Evolutionary conservation across 2,329 filamentous ascomycete genomes (phyloP), one percentile per base, ranked within the genome.

Genomic region (Neoascochyta sp.): DNA sequence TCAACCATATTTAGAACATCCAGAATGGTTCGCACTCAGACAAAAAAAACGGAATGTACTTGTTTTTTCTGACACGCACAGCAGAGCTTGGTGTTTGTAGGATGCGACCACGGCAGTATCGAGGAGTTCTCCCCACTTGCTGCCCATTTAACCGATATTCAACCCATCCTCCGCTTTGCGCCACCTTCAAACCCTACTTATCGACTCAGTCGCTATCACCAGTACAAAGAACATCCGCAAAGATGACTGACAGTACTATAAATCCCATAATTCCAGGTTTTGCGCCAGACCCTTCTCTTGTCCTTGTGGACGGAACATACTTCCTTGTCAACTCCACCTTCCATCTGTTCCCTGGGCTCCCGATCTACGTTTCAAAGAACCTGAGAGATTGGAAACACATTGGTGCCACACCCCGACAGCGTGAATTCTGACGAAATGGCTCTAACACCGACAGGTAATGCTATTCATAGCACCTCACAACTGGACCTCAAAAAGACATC

Each of bases 261-360:
- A 41, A 47, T 10, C 38, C 70, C 0, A 58, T 71, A 3, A 57
- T 74, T 4, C 65, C 68, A 1, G 70, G 70, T 2, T 73, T 65
- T 54, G 63, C 70, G 36, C 65, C 68, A 0, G 70, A 73, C 33
- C 70, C 70, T 0, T 65, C 59, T 1, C 65, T 66, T n/a, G 47
- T 64, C 14, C 54, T 63, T 16, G 50, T 70, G 12, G 47, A 53
- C 9, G 48, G 64, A n/a, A 68, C 63, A 5, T 73, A 70, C 43
- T 71, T 68, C 45, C 70, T 69, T 36, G 65, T 64, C 4, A 70
- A 69, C 0, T 75, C 71, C 0, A 70, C 67, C 1, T 75, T 75
- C 38, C 64, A 70, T 25, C 53, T 65, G 1, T 74, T 73, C 40
- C 71, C 71, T 0, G 71, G 70, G 1, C 46, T 74, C 3, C 70